phyloP scores from a whole-genome alignment of 1,139 yeast species.

The Candida tetrigidarum region DNA sequence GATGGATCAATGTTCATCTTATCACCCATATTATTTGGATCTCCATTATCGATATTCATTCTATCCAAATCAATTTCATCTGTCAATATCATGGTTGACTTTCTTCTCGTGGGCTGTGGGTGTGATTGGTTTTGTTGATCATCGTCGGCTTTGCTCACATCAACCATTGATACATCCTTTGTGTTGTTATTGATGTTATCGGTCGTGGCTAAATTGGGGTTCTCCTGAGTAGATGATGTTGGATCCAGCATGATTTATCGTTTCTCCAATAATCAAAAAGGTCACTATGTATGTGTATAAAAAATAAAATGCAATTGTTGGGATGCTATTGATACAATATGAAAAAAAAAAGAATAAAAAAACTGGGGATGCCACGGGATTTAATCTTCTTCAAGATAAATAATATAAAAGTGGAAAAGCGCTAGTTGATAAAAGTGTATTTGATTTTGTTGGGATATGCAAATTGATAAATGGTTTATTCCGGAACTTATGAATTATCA shows the following conservation, averaged over 20 bases:
- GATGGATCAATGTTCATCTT: conserved; percentile 27
- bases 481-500: too few relatives aligned
- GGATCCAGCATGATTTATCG: conserved; percentile 6
- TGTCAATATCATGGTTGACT: conserved; percentile 45
- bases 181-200: conserved; percentile 3
- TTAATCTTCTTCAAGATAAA: conserved; percentile 1
- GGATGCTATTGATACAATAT: neutral
- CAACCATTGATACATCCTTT: conserved; percentile 47
- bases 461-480: neutral
- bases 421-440: neutral
- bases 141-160: conserved; percentile 32
- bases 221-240: neutral
- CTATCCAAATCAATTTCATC: conserved; percentile 46
- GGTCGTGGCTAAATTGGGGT: neutral
- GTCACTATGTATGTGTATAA: too few relatives aligned
- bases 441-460: neutral
- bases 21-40: conserved; percentile 10
- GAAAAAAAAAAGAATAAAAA: too few relatives aligned
- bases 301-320: neutral
- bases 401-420: neutral
- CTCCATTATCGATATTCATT: conserved; percentile 31
- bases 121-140: conserved; percentile 12
- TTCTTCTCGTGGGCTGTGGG: conserved; percentile 42
- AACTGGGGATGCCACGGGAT: neutral
- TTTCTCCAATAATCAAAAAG: neutral